A percentile compares a stretch with the other conserved stretches of the same genome.
These are phyloP conservation scores for Rugosomyces carneus DNA, from an alignment of 1,284 basidiomycete genomes.

Conservation along the genomic window DNA sequence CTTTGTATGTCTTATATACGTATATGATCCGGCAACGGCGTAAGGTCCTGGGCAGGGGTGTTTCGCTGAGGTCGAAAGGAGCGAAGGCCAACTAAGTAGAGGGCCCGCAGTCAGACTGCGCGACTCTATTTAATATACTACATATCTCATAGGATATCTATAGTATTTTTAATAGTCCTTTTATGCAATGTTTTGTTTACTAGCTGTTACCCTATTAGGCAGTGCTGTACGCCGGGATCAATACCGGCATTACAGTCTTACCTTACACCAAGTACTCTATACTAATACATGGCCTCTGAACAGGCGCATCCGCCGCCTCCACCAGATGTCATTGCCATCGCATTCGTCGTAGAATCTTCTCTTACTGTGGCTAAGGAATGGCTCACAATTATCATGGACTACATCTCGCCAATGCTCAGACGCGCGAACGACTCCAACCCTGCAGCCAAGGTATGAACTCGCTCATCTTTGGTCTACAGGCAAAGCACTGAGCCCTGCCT, in stretches of 20 bases:
- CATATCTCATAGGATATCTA: too few species aligned
- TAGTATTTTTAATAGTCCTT: too few species aligned
- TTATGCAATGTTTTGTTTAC: too few species aligned
- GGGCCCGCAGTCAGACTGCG: too few species aligned
- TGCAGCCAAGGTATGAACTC: conserved; percentile 24
- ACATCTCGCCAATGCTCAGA: conserved; percentile 46
- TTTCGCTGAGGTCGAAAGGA: conserved; percentile 13
- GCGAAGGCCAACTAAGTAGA: conserved; percentile 18
- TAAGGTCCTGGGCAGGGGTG: conserved; percentile 57
- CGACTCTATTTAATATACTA: too few species aligned
- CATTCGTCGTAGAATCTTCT: conserved; percentile 61
- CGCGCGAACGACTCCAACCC: conserved; percentile 43
- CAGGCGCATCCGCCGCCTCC: conserved; percentile 2
- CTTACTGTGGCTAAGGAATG: conserved; percentile 49
- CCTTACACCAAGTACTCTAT: not conserved
- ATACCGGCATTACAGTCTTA: not conserved
- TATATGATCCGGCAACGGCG: conserved; percentile 85
- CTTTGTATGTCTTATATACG: conserved; percentile 82
- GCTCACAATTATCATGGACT: conserved; percentile 40
- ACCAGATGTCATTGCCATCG: conserved; percentile 40
- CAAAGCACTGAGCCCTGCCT: not conserved
- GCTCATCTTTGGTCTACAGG: conserved; percentile 2
- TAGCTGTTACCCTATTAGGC: conserved; percentile 13
- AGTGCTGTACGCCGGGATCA: conserved; percentile 28
- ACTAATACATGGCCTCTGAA: conserved; percentile 12